Base-by-base conservation (phyloP, 768 basidiomycete genomes). In the Lactarius psammicola region DNA sequence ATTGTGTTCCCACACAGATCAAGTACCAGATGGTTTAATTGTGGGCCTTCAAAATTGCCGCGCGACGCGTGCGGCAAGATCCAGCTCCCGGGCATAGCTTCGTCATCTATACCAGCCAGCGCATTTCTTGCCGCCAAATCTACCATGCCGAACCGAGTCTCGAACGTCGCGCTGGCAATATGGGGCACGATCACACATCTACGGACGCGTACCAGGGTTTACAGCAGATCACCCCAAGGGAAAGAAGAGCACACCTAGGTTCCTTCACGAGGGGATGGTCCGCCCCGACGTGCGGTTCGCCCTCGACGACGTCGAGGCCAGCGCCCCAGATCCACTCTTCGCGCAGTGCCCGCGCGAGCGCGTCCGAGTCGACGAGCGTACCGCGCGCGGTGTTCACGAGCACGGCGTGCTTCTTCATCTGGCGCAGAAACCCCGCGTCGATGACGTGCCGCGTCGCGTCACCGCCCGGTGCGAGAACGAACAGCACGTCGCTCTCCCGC, bases 281-380 rank as follows among this genome's bases (percentile, higher is more conserved):
- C 2, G 77, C 74, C 0, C 76, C 71, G 31, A 99, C 80, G 54
- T 87, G 76, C 0, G 95, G 95, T 74, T 98, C 95, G 23, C 94
- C 94, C 69, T 94, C 92, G 8, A 98, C 87, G 40, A 98, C 96
- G 75, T 99, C 96, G 13, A 99, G 71, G 0, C 94, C 96, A 0
- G 97, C 97, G 28, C 87, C 95, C 82, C 89, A 95, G 28, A 99
- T 90, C 85, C 88, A 87, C 3, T 82, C 83, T 66, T 89, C 85
- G 55, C 79, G 74, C 51, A 98, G 77, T 2, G 95, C 96, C 66
- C 81, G 85, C 2, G 89, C 90, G 10, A 99, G 81, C 15, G 95
- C 96, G 56, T 90, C 86, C 0, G 92, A 92, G 74, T 99, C 94
- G 8, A 99, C 92, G 17, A 98, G 77, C 0, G 92, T 86, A 36